A percentile compares a stretch with the other conserved stretches of the same genome.
phyloP scores from a whole-genome alignment of 495 filamentous ascomycete species.

The Penicillium verhagenii region DNA sequence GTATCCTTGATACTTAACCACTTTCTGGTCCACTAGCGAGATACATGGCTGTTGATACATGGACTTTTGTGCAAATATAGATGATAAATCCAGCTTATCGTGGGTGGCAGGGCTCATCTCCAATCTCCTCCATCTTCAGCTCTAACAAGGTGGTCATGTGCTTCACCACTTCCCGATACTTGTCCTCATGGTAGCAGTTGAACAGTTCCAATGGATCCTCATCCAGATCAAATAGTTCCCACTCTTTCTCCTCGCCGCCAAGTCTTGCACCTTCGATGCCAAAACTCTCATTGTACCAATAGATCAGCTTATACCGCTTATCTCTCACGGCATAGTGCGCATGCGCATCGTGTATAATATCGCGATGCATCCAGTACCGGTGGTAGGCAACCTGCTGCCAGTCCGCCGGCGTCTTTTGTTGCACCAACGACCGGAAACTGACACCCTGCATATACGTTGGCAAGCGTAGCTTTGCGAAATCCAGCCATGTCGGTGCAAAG shows the following conservation, averaged over 20 bases:
- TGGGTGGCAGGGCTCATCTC: slow-evolving; percentile 37
- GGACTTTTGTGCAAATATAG: neutral
- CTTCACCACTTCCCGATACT: slow-evolving; percentile 31
- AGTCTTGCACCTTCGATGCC: slow-evolving; percentile 34
- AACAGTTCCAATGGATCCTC: slow-evolving; percentile 46
- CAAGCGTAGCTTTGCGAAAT: slow-evolving; percentile 28
- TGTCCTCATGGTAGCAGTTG: slow-evolving; percentile 34
- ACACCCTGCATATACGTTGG: slow-evolving; percentile 47
- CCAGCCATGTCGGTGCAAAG: slow-evolving; percentile 44
- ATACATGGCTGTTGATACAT: neutral
- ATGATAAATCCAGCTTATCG: neutral
- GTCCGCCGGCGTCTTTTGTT: slow-evolving; percentile 26
- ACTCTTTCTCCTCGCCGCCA: slow-evolving; percentile 36
- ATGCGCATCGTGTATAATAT: slow-evolving; percentile 37
- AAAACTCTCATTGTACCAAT: slow-evolving; percentile 47
- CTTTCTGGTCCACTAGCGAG: neutral
- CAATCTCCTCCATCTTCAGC: slow-evolving; percentile 43
- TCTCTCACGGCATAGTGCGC: slow-evolving; percentile 46
- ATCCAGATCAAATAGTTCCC: slow-evolving; percentile 46
- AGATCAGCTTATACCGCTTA: slow-evolving; percentile 46
- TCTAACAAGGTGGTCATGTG: slow-evolving; percentile 37
- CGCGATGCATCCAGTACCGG: slow-evolving; percentile 49
- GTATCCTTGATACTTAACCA: neutral
- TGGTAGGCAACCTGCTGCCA: slow-evolving; percentile 49
- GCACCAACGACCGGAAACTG: slow-evolving; percentile 29